Base-by-base conservation (phyloP, 306 rosid genomes). In the Echinosophora koreensis region DNA sequence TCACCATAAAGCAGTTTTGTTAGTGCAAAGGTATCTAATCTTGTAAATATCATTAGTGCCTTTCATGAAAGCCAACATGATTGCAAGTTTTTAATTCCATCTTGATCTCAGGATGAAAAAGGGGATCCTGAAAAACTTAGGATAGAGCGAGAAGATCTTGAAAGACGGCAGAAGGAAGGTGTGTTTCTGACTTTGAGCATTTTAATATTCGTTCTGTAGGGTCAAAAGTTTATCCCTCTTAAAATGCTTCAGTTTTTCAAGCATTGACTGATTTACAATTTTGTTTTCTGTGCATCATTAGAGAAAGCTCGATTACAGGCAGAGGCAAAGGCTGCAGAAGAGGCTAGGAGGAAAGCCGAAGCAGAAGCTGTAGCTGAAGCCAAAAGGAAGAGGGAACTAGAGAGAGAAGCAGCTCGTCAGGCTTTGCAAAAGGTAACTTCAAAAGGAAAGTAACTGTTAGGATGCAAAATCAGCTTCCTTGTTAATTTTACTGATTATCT, bases 281-380 rank as follows among this genome's bases (percentile, higher is more conserved):
- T 13, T 75, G 46, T 56, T 59, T 35, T 64, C 8, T 27, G 63
- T 66, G 38, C 73, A 18, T 55, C 32, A 58, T 71, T 69, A 94
- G 98, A 92, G 86, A 94, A 92, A 89, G 98, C 98, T 37, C 90
- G 97, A 38, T 73, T 94, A 74, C 97, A 89, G 75, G 98, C 98
- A 2, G 97, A 92, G 83, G 98, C 97, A 15, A 87, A 87, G 79
- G 98, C 97, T 69, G 98, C 98, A 30, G 98, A 94, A 82, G 98
- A 89, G 72, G 96, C 96, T 84, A 89, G 82, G 61, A 88, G 73
- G 84, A 90, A 82, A 75, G 98, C 98, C 2, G 92, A 90, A 77
- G 92, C 83, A 1, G 90, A 86, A 79, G 98, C 95, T 68, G 97
- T 88, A 5, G 97, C 90, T 6, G 95, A 89, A 88, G 92, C 92